Conservation (phyloP, 2,329 filamentous ascomycete species). For the Calonectria pseudoreteaudii region DNA sequence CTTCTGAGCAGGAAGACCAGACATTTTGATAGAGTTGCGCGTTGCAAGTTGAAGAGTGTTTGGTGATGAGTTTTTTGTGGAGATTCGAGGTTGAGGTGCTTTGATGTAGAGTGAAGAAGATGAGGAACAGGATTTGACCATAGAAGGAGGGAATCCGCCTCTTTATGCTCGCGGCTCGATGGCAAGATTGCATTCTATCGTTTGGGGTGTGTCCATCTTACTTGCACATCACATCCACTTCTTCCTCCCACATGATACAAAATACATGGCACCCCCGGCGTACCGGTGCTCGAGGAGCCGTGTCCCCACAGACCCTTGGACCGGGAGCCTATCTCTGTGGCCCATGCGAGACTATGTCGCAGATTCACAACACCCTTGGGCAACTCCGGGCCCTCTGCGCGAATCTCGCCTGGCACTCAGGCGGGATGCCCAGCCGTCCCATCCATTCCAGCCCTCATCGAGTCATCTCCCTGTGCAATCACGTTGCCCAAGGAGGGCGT, state of each 20-base stretch:
- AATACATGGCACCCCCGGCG: conserved; percentile 31
- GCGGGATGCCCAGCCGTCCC: background rate
- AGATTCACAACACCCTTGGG: conserved; percentile 26
- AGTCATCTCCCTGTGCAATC: background rate
- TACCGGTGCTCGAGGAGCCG: conserved; percentile 20
- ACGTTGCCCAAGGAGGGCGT: background rate
- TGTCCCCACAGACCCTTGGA: conserved; percentile 16
- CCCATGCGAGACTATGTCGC: conserved; percentile 32
- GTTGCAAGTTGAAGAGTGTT: conserved; percentile 5
- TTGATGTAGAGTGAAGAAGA: conserved; percentile 28
- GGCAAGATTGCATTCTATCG: conserved; percentile 19
- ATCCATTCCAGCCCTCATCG: conserved; percentile 7
- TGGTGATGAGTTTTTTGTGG: background rate
- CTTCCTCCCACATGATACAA: conserved; percentile 28
- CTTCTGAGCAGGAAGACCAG: conserved; percentile 41
- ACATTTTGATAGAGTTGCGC: conserved; percentile 36
- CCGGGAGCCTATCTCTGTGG: conserved; percentile 37
- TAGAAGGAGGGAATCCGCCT: conserved; percentile 41
- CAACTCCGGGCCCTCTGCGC: conserved; percentile 1
- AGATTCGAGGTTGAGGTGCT: conserved; percentile 31
- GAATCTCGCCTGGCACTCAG: background rate
- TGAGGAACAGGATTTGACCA: too few species aligned
- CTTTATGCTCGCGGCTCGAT: conserved; percentile 42
- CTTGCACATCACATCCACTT: conserved; percentile 29
- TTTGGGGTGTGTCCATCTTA: conserved; percentile 20